Conservation (phyloP, 768 basidiomycete genomes). For the Agaricus bisporus region DNA sequence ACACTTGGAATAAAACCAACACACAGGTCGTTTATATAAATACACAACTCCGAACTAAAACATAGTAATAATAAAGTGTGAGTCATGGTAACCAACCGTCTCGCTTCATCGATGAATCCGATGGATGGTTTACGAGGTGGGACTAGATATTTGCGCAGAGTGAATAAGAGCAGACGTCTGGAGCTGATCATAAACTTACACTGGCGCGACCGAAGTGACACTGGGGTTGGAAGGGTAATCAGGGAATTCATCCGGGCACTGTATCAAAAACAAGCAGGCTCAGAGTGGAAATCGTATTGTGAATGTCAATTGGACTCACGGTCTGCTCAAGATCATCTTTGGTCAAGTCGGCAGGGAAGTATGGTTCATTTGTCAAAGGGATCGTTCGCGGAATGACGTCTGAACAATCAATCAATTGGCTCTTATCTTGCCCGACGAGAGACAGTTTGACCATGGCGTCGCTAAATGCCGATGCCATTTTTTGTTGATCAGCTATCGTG, state of each 20-base stretch:
- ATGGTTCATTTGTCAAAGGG: not conserved
- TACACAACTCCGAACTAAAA: no score
- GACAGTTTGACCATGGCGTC: constrained; percentile 39
- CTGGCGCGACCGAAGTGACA: constrained; percentile 1
- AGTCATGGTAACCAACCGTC: not conserved
- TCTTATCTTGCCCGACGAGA: constrained; percentile 33
- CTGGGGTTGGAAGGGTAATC: constrained; percentile 2
- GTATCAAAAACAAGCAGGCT: not conserved
- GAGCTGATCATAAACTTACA: not conserved
- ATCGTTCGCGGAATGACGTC: constrained; percentile 35
- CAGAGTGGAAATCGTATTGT: not conserved
- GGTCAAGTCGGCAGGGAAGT: constrained; percentile 5
- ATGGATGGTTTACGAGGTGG: not conserved
- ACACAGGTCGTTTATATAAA: not conserved
- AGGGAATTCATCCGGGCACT: constrained; percentile 8
- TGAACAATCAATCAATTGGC: constrained; percentile 34
- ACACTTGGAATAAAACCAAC: no score
- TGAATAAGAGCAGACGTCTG: not conserved
- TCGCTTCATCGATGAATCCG: not conserved
- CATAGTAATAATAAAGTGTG: not conserved
- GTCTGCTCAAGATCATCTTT: not conserved
- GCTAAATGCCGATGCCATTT: constrained; percentile 29
- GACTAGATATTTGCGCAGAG: not conserved
- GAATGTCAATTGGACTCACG: not conserved
- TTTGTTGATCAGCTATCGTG: constrained; percentile 23